Evolutionary conservation across 2,329 filamentous ascomycete genomes (phyloP).

Genomic region (Xylariaceae sp.): DNA sequence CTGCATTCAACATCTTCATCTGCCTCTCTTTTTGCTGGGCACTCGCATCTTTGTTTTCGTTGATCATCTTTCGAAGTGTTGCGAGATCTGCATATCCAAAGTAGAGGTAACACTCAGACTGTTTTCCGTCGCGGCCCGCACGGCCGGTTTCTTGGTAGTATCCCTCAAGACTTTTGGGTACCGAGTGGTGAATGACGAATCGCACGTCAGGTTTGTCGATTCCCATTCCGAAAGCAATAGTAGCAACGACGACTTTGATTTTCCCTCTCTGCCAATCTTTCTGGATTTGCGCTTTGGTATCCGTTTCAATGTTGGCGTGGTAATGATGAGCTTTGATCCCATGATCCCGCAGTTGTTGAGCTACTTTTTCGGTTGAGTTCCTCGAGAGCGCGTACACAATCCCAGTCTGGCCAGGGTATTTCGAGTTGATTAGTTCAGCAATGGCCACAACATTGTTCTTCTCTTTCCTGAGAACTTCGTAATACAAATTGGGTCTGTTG

Average conservation of each 20-base stretch:
- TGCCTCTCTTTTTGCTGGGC: conserved; percentile 80
- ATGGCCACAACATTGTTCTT: conserved; percentile 55
- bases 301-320: conserved; percentile 72
- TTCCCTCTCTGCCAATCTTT: conserved; percentile 76
- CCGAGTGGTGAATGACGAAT: conserved; percentile 89
- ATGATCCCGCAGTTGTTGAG: conserved; percentile 60
- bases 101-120: conserved; percentile 86
- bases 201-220: conserved; percentile 97
- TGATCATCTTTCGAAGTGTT: conserved; percentile 75
- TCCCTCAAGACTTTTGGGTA: conserved; percentile 93
- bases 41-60: conserved; percentile 68
- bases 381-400: conserved; percentile 93
- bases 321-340: conserved; percentile 78
- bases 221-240: conserved; percentile 99
- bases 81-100: conserved; percentile 78
- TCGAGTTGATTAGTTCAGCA: conserved; percentile 65
- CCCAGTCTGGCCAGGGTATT: conserved; percentile 71
- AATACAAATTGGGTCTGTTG: conserved; percentile 91
- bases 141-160: conserved; percentile 98
- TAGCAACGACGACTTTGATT: conserved; percentile 90
- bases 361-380: conserved; percentile 77
- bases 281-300: conserved; percentile 70
- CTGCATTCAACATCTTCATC: conserved; percentile 77
- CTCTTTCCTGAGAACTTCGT: conserved; percentile 75
- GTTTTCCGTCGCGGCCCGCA: conserved; percentile 85